Percentiles rank a stretch among this genome's conserved stretches.
These are phyloP conservation scores for Cystobasidiopsis lactophilus DNA, from an alignment of 768 basidiomycete genomes.

Conservation along the genomic window DNA sequence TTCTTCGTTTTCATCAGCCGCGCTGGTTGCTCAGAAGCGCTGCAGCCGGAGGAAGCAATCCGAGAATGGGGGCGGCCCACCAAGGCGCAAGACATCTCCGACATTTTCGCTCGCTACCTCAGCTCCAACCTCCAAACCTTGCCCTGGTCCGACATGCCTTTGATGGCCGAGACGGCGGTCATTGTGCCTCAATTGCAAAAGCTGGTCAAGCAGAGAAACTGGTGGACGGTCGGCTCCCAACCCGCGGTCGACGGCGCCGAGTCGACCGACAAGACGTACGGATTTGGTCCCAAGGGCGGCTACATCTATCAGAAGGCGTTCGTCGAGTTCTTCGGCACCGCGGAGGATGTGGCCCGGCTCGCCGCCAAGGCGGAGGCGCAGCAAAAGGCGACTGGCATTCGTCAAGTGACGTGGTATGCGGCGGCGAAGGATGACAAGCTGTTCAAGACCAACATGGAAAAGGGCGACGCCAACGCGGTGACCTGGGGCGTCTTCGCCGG, in stretches of 20 bases:
- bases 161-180: slow-evolving; percentile 56
- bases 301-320: slow-evolving; percentile 96
- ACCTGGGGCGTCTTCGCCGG: slow-evolving; percentile 98
- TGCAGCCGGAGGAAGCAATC: slow-evolving; percentile 32
- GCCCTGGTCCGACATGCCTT: slow-evolving; percentile 65
- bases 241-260: slow-evolving; percentile 65
- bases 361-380: slow-evolving; percentile 10
- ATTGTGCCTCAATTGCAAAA: slow-evolving; percentile 57
- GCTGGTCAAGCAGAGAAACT: slow-evolving; percentile 45
- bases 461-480: slow-evolving; percentile 69
- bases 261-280: slow-evolving; percentile 56
- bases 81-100: slow-evolving; percentile 44
- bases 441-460: slow-evolving; percentile 51
- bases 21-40: background rate
- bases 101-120: slow-evolving; percentile 61
- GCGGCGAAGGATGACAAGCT: slow-evolving; percentile 51
- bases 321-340: slow-evolving; percentile 70
- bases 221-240: slow-evolving; percentile 96
- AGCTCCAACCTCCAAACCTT: slow-evolving; percentile 43
- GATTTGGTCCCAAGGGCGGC: slow-evolving; percentile 81
- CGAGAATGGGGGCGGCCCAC: slow-evolving; percentile 57
- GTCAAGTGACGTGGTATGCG: slow-evolving; percentile 62
- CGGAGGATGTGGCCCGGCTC: slow-evolving; percentile 22
- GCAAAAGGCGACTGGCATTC: slow-evolving; percentile 36
- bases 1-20: background rate